Percentiles rank a stretch among this genome's conserved stretches.
Conservation (phyloP, 257 asterid species). For the Paraleonurus japonicus region DNA sequence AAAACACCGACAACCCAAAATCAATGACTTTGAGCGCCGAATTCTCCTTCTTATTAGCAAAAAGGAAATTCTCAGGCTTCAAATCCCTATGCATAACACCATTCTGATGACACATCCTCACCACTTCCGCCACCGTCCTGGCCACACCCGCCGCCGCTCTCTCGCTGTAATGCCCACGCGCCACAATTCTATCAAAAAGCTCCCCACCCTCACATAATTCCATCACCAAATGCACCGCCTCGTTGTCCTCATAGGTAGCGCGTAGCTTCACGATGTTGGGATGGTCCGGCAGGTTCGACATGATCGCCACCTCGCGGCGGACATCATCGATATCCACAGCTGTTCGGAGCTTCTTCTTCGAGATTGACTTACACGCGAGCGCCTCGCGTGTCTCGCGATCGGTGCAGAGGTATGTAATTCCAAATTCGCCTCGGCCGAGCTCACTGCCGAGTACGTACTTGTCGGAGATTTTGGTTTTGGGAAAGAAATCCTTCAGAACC, state of each 20-base stretch:
- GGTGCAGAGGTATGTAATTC: conserved; percentile 76
- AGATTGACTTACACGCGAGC: conserved; percentile 82
- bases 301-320: conserved; percentile 77
- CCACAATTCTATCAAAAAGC: conserved; percentile 77
- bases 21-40: conserved; percentile 80
- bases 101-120: conserved; percentile 73
- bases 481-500: conserved; percentile 60
- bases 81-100: conserved; percentile 88
- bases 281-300: conserved; percentile 81
- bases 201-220: conserved; percentile 90
- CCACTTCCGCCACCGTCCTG: conserved; percentile 71
- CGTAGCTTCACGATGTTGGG: conserved; percentile 60
- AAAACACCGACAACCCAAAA: conserved; percentile 80
- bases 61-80: conserved; percentile 87
- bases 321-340: conserved; percentile 82
- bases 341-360: conserved; percentile 75
- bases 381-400: conserved; percentile 65
- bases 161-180: conserved; percentile 88
- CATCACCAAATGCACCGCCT: conserved; percentile 84
- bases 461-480: conserved; percentile 60
- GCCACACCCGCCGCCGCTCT: conserved; percentile 71
- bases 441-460: conserved; percentile 74
- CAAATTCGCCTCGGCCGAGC: conserved; percentile 89
- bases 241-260: conserved; percentile 79
- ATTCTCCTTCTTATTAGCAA: conserved; percentile 81